Evolutionary conservation across 352 stramenopile genomes (phyloP).

Genomic region (Globisporangium solare): DNA sequence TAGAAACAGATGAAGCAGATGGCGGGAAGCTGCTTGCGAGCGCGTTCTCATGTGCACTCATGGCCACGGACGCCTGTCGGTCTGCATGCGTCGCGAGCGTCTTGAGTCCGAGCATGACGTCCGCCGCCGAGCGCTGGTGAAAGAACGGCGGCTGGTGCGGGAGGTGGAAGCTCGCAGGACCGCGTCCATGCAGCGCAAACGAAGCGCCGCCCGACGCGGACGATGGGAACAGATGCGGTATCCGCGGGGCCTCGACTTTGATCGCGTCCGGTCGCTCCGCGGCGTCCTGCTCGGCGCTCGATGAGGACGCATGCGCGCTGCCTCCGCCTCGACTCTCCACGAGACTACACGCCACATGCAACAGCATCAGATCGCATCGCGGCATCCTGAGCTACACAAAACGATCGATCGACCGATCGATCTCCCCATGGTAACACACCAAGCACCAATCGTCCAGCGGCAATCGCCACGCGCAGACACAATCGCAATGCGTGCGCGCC

Average conservation of each 20-base stretch:
- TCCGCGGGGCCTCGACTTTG: constrained; percentile 16
- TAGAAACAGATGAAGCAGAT: constrained; percentile 9
- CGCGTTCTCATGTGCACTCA: constrained; percentile 12
- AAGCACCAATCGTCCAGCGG: neutral
- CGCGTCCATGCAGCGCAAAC: constrained; percentile 6
- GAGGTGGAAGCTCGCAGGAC: neutral
- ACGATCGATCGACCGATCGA: neutral
- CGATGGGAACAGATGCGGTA: constrained; percentile 20
- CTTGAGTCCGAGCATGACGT: constrained; percentile 32
- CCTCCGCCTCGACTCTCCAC: constrained; percentile 19
- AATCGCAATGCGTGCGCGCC: neutral
- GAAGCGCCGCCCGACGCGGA: neutral
- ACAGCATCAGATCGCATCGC: constrained; percentile 21
- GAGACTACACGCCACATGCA: constrained; percentile 28
- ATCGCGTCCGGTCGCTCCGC: neutral
- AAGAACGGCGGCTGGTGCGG: constrained; percentile 6
- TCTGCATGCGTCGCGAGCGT: constrained; percentile 25
- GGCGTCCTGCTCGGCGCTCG: neutral
- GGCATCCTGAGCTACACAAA: neutral
- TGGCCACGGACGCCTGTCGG: constrained; percentile 12
- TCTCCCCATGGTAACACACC: neutral
- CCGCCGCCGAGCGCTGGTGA: constrained; percentile 14
- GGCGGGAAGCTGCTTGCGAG: constrained; percentile 1
- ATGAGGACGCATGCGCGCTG: neutral
- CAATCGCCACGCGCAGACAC: neutral